A percentile compares a stretch with the other conserved stretches of the same genome.
phyloP scores from a whole-genome alignment of 768 basidiomycete genomes.

The Serendipita sp. region DNA sequence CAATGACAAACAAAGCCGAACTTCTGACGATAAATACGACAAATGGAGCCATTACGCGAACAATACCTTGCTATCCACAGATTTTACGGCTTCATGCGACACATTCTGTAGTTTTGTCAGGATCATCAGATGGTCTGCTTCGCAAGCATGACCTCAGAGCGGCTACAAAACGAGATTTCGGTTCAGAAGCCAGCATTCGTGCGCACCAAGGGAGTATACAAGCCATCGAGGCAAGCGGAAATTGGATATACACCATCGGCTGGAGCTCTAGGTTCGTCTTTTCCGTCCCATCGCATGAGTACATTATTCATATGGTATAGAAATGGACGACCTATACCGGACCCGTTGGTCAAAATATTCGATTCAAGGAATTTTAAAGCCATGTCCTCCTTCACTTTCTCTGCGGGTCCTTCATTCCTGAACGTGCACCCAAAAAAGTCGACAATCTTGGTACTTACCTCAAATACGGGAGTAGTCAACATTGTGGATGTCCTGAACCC shows the following conservation, averaged over 20 bases:
- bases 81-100: slow-evolving; percentile 52
- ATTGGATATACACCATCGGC: slow-evolving; percentile 74
- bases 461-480: slow-evolving; percentile 69
- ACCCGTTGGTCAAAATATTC: slow-evolving; percentile 84
- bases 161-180: slow-evolving; percentile 29
- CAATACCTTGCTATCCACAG: slow-evolving; percentile 37
- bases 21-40: slow-evolving; percentile 55
- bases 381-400: slow-evolving; percentile 73
- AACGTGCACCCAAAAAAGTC: slow-evolving; percentile 61
- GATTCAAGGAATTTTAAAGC: slow-evolving; percentile 73
- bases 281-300: slow-evolving; percentile 9
- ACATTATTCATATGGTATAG: slow-evolving; percentile 24
- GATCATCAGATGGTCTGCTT: slow-evolving; percentile 56
- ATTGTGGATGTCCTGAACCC: slow-evolving; percentile 67
- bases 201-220: slow-evolving; percentile 73
- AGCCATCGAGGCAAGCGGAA: slow-evolving; percentile 64
- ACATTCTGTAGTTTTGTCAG: slow-evolving; percentile 47
- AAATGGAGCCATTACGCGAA: slow-evolving; percentile 48
- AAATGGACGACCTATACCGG: slow-evolving; percentile 73
- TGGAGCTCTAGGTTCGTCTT: slow-evolving; percentile 60
- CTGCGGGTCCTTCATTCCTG: slow-evolving; percentile 74
- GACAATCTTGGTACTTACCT: slow-evolving; percentile 57
- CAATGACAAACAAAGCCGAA: slow-evolving; percentile 28
- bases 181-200: slow-evolving; percentile 38
- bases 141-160: slow-evolving; percentile 58